Evolutionary conservation across 2,329 filamentous ascomycete genomes (phyloP).

Genomic region (Venturia effusa): DNA sequence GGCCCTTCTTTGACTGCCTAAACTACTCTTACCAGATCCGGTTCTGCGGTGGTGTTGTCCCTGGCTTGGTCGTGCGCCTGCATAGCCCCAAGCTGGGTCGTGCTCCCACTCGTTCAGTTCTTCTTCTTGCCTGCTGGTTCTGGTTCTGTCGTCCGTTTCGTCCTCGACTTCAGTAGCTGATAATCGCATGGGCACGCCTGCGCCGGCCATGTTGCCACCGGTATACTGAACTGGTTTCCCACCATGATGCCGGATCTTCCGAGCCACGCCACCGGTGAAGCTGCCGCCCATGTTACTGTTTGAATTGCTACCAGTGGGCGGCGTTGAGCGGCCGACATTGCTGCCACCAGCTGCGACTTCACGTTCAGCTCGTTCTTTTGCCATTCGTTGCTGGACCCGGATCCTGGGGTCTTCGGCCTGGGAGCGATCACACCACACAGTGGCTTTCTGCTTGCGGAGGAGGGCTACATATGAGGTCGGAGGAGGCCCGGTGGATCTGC

Average conservation of each 20-base stretch:
- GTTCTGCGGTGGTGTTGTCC: constrained; percentile 52
- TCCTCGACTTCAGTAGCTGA: constrained; percentile 94
- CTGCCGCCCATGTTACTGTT: constrained; percentile 46
- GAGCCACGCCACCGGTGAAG: constrained; percentile 48
- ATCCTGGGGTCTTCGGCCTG: constrained; percentile 85
- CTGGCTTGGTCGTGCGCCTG: constrained; percentile 6
- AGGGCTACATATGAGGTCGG: constrained; percentile 82
- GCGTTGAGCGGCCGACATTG: constrained; percentile 23
- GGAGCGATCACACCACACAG: constrained; percentile 92
- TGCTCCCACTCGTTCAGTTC: constrained; percentile 27
- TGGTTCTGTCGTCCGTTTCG: constrained; percentile 55
- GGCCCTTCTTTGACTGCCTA: constrained; percentile 32
- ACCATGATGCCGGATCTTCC: constrained; percentile 82
- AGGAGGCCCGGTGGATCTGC: constrained; percentile 53
- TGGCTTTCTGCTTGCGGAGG: constrained; percentile 94
- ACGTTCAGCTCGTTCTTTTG: constrained; percentile 74
- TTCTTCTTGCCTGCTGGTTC: constrained; percentile 39
- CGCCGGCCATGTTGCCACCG: constrained; percentile 62
- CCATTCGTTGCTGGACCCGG: constrained; percentile 71
- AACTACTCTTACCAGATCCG: constrained; percentile 62
- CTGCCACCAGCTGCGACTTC: constrained; percentile 58
- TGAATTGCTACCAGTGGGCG: constrained; percentile 36
- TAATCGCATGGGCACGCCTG: constrained; percentile 79
- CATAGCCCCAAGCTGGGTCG: constrained; percentile 11
- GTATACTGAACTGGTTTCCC: constrained; percentile 69